Conservation (phyloP, 768 basidiomycete genomes). For the Serendipita vermifera region DNA sequence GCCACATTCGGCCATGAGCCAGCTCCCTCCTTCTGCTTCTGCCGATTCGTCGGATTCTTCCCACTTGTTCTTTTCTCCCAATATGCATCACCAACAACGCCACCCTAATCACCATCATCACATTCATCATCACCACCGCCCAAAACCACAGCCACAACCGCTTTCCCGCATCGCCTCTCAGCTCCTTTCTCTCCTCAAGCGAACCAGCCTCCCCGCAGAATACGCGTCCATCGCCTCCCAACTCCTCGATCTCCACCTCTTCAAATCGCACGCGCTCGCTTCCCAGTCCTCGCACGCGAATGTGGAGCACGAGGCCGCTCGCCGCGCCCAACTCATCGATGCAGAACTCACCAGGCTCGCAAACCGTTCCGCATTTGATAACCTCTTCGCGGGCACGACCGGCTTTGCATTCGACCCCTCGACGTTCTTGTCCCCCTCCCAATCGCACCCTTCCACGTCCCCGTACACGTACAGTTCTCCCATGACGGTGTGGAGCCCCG, state of each 20-base stretch:
- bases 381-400: background rate
- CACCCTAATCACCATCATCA: background rate
- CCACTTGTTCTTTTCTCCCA: background rate
- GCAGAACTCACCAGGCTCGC: background rate
- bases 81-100: background rate
- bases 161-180: background rate
- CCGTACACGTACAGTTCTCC: background rate
- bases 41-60: background rate
- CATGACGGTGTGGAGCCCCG: constrained; percentile 5
- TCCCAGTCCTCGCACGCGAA: too few species aligned
- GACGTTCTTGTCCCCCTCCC: background rate
- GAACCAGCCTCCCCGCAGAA: background rate
- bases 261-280: background rate
- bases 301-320: background rate
- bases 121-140: background rate
- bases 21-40: background rate
- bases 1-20: background rate
- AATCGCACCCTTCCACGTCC: background rate
- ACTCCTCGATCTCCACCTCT: background rate
- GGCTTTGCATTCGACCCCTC: background rate
- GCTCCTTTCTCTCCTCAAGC: background rate
- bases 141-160: background rate
- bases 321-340: background rate
- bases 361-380: background rate
- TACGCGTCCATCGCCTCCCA: background rate